Percentiles rank a stretch among this genome's conserved stretches.
Conservation (phyloP, 1,284 basidiomycete species). For the Malassezia caprae region DNA sequence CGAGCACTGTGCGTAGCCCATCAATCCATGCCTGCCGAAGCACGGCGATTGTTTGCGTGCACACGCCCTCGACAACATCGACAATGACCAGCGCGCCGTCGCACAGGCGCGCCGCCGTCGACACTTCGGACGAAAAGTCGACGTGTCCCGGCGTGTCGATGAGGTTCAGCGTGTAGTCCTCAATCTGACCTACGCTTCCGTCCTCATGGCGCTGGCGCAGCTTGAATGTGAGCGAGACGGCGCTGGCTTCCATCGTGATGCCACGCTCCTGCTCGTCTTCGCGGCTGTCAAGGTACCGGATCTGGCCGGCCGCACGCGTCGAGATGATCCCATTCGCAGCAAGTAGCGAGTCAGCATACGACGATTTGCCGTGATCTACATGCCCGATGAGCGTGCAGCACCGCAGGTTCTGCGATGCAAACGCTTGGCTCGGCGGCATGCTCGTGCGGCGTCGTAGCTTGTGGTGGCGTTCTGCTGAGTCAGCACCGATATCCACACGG, state of each 20-base stretch:
- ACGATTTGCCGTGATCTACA: slow-evolving; percentile 48
- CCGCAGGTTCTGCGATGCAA: slow-evolving; percentile 41
- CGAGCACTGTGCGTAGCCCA: slow-evolving; percentile 74
- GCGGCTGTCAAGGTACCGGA: slow-evolving; percentile 86
- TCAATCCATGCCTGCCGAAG: slow-evolving; percentile 91
- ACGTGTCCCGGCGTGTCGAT: slow-evolving; percentile 99
- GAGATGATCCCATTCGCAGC: slow-evolving; percentile 98
- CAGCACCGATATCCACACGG: not conserved
- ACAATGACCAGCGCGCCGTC: slow-evolving; percentile 95
- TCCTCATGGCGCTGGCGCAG: slow-evolving; percentile 29
- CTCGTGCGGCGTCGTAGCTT: not conserved
- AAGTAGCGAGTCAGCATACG: slow-evolving; percentile 85
- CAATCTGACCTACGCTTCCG: slow-evolving; percentile 23
- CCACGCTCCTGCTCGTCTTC: slow-evolving; percentile 96
- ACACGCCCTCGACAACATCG: slow-evolving; percentile 95
- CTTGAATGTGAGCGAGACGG: slow-evolving; percentile 53
- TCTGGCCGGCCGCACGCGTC: slow-evolving; percentile 82
- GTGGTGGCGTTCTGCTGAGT: not conserved
- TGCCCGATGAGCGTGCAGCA: slow-evolving; percentile 47
- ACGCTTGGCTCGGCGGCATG: slow-evolving; percentile 22
- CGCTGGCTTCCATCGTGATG: slow-evolving; percentile 97
- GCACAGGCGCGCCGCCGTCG: slow-evolving; percentile 80
- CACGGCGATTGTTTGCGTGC: slow-evolving; percentile 91
- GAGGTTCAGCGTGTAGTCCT: slow-evolving; percentile 76
- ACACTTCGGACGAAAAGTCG: slow-evolving; percentile 94